These are phyloP conservation scores for Bonnemaisonia californica DNA, from an alignment of 31 red algal genomes.

Conservation along the genomic window DNA sequence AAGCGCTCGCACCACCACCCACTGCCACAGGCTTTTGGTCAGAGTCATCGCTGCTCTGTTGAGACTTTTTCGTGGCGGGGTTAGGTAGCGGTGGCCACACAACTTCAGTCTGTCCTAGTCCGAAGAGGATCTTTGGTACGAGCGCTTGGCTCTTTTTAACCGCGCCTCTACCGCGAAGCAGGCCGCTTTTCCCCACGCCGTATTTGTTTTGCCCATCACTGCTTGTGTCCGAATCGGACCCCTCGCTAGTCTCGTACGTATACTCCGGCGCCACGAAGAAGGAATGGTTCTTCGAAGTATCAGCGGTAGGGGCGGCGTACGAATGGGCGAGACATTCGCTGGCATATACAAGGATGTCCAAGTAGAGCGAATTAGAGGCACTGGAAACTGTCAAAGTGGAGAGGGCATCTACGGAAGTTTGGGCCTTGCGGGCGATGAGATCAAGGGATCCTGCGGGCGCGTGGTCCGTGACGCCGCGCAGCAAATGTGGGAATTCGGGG, in stretches of 20 bases:
- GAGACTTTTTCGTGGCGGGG: not conserved
- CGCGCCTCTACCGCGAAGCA: not conserved
- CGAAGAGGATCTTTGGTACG: not conserved
- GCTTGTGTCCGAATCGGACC: not conserved
- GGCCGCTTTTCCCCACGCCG: not conserved
- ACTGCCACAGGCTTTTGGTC: not conserved
- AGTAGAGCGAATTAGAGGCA: not conserved
- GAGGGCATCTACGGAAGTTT: not conserved
- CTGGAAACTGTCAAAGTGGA: not conserved
- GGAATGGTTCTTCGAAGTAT: not conserved
- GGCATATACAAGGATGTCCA: not conserved
- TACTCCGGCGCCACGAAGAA: not conserved
- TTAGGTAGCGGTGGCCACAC: slow-evolving; percentile 7
- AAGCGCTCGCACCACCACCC: not conserved
- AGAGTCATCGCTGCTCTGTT: not conserved
- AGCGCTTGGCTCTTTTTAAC: not conserved
- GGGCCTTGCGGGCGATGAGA: not conserved
- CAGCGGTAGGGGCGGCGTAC: no score
- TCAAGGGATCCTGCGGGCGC: not conserved
- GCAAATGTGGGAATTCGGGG: no score
- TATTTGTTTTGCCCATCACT: not conserved
- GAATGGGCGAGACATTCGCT: not conserved
- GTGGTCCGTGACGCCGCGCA: not conserved
- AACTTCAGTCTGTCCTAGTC: slow-evolving; percentile 1
- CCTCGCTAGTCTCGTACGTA: not conserved